Conservation (phyloP, 1,139 yeast genomes). For the Sugiyamaella paludigena region DNA sequence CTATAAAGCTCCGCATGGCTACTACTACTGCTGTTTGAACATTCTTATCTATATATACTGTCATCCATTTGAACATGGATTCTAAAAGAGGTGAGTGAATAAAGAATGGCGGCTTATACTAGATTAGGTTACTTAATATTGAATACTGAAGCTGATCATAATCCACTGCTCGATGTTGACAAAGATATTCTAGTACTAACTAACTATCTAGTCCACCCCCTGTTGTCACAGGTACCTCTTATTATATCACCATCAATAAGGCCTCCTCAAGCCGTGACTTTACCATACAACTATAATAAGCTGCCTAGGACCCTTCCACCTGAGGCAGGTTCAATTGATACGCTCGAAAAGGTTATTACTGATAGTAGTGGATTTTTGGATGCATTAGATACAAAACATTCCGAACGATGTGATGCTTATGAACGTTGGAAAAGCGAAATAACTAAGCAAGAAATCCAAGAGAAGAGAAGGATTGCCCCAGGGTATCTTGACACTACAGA, state of each 20-base stretch:
- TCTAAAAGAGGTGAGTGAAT: constrained; percentile 8
- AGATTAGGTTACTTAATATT: background rate
- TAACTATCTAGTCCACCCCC: constrained; percentile 46
- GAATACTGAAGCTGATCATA: no score
- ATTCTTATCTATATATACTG: no score
- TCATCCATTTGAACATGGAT: background rate
- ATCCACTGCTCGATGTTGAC: no score
- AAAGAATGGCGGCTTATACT: background rate
- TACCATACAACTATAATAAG: constrained; percentile 50
- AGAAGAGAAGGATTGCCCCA: constrained; percentile 42
- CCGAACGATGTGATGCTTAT: constrained; percentile 31
- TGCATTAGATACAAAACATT: constrained; percentile 30
- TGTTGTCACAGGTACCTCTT: constrained; percentile 56
- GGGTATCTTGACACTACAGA: constrained; percentile 42
- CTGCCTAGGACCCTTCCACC: constrained; percentile 37
- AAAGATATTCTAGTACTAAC: no score
- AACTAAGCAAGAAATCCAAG: constrained; percentile 29
- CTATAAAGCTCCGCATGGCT: no score
- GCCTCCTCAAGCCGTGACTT: constrained; percentile 58
- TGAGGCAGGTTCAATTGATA: constrained; percentile 32
- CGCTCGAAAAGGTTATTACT: constrained; percentile 27
- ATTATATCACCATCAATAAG: constrained; percentile 54
- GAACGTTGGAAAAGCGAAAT: constrained; percentile 37
- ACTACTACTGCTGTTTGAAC: no score
- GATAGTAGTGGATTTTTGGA: constrained; percentile 32